Percentiles rank a stretch among this genome's conserved stretches.
phyloP scores from a whole-genome alignment of 371 early-diverging fungal species.

The Mucor saturninus region DNA sequence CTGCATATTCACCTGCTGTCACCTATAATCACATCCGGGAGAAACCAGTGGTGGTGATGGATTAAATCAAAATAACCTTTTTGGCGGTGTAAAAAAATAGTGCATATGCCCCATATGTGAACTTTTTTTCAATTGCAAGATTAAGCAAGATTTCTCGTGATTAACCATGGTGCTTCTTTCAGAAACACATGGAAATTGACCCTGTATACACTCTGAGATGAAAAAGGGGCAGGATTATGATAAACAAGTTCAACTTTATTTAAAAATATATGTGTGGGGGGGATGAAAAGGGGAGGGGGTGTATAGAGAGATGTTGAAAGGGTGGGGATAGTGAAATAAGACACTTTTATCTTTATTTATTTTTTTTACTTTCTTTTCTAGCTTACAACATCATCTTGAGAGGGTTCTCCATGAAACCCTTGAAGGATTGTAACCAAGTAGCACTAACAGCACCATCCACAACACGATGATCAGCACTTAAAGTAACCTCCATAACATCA shows the following conservation, averaged over 20 bases:
- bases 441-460: constrained; percentile 97
- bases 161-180: too few species aligned
- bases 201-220: not conserved
- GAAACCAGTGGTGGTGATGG: not conserved
- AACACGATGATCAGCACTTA: constrained; percentile 95
- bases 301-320: constrained; percentile 1
- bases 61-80: not conserved
- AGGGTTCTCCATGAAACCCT: constrained; percentile 95
- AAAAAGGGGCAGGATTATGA: not conserved
- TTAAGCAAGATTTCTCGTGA: too few species aligned
- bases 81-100: not conserved
- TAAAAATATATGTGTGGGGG: not conserved
- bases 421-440: constrained; percentile 91
- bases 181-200: too few species aligned
- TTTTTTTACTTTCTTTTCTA: constrained; percentile 1
- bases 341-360: not conserved
- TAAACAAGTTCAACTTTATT: constrained; percentile 12
- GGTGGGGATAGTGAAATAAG: not conserved
- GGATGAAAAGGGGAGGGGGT: not conserved
- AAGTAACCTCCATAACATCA: constrained; percentile 85
- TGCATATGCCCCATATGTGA: too few species aligned
- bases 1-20: too few species aligned
- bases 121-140: too few species aligned
- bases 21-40: not conserved
- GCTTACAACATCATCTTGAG: constrained; percentile 89